These are phyloP conservation scores for Persicaria maculosa DNA, from an alignment of 148 eudicot genomes.

Conservation along the genomic window DNA sequence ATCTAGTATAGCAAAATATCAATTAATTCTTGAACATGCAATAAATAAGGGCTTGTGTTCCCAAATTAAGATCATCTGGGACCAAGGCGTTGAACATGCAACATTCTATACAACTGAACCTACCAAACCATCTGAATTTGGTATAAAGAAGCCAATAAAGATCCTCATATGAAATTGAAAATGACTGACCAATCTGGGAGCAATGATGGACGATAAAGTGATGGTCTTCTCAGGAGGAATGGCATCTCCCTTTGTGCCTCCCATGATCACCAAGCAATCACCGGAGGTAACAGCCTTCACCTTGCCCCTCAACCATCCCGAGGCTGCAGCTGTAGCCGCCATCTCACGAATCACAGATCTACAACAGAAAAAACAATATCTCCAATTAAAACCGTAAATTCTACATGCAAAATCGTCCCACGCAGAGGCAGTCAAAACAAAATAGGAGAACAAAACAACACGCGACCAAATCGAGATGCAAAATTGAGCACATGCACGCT, in stretches of 20 bases:
- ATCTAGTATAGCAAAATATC: no score
- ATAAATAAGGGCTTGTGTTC: no score
- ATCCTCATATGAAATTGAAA: background rate
- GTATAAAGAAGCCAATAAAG: background rate
- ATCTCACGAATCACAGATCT: slow-evolving; percentile 30
- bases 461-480: background rate
- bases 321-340: slow-evolving; percentile 51
- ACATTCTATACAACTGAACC: no score
- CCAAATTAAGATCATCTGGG: no score
- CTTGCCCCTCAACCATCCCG: slow-evolving; percentile 72
- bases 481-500: slow-evolving; percentile 6
- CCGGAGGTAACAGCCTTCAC: slow-evolving; percentile 98
- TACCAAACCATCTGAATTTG: background rate
- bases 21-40: no score
- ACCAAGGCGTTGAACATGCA: no score
- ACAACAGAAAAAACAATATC: background rate
- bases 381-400: background rate
- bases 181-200: slow-evolving; percentile 72
- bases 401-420: slow-evolving; percentile 8
- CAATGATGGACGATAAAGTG: slow-evolving; percentile 67
- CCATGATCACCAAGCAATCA: slow-evolving; percentile 81
- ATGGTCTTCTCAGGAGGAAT: slow-evolving; percentile 81
- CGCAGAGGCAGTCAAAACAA: slow-evolving; percentile 2
- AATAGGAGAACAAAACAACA: background rate
- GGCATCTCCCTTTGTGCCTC: slow-evolving; percentile 43